A percentile compares a stretch with the other conserved stretches of the same genome.
Evolutionary conservation across 1,139 yeast species (phyloP).

Genomic region (Geotrichum bryndzae): DNA sequence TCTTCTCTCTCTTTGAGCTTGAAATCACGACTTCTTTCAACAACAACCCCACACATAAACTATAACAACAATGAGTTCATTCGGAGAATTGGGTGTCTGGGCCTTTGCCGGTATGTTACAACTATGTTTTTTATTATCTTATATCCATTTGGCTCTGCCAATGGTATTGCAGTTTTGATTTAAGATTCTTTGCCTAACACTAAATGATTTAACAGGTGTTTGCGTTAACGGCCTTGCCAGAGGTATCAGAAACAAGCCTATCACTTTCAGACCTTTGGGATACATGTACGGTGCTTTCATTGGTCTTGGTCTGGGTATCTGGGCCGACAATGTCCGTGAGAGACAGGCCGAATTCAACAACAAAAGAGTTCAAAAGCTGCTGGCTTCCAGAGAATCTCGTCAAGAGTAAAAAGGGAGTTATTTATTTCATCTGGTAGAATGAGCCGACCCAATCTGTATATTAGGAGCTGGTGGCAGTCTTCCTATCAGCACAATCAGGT

Average conservation of each 20-base stretch:
- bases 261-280: conserved; percentile 34
- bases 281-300: conserved; percentile 32
- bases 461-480: not conserved
- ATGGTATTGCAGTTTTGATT: not conserved
- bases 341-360: conserved; percentile 32
- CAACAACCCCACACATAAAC: not conserved
- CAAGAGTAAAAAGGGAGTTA: conserved; percentile 9
- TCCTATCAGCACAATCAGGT: not conserved
- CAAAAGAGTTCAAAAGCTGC: conserved; percentile 29
- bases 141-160: not conserved
- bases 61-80: conserved; percentile 19
- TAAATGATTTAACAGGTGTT: conserved; percentile 25
- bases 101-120: conserved; percentile 23
- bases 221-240: conserved; percentile 36
- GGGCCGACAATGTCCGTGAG: conserved; percentile 30
- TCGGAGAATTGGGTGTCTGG: conserved; percentile 34
- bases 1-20: not conserved
- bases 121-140: not conserved
- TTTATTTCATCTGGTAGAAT: not conserved
- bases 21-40: not conserved
- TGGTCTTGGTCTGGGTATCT: conserved; percentile 34
- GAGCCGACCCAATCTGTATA: not conserved
- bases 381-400: conserved; percentile 32
- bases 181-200: not conserved
- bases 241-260: conserved; percentile 36